Base-by-base conservation (phyloP, 176 grass and related monocot species). In the Tillandsia fasciculata region DNA sequence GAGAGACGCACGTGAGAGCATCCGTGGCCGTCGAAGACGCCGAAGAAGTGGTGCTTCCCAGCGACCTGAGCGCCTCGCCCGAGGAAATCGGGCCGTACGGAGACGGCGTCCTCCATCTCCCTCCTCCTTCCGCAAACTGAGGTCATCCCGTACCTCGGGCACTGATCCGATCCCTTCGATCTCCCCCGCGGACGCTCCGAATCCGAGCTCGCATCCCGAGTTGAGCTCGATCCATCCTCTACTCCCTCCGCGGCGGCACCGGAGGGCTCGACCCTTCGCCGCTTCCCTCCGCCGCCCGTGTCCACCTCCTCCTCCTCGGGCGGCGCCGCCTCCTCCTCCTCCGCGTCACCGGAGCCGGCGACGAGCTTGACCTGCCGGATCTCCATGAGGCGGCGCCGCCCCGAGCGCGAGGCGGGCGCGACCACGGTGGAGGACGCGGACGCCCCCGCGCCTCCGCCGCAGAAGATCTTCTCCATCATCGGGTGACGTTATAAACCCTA, bases 21-120 rank as follows among this genome's bases (percentile, higher is more conserved):
- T 52, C 93, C 93, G 18, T 96, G 93, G 64, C 93, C 93, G 28
- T 96, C 93, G 67, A 89, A 96, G 64, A 96, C 93, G 53, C 84
- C 89, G 53, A 90, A 92, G 69, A 96, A 92, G 69, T 96, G 83
- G n/a, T 70, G 66, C 78, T 73, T 89, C 14, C 14, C 47, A n/a
- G 65, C 49, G 29, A 49, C 65, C 11, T 52, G 50, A 17, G 10
- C 12, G 13, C 50, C 49, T 33, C 23, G n/a, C 73, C 73, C 17
- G 13, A 87, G 12, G 48, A 96, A 96, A 53, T 92, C 77, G 11
- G 86, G 79, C 52, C 89, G 64, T 49, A 90, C 71, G 11, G 89
- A 87, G 18, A 96, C 86, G 3, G 89, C 79, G 67, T 96, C 93
- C 77, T 96, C 93, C 93, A 96, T 96, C 71, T 96, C 89, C 64